Evolutionary conservation across 73 alveolate genomes (phyloP), one percentile per base, ranked within the genome.

Genomic region (Diophrys sp.): DNA sequence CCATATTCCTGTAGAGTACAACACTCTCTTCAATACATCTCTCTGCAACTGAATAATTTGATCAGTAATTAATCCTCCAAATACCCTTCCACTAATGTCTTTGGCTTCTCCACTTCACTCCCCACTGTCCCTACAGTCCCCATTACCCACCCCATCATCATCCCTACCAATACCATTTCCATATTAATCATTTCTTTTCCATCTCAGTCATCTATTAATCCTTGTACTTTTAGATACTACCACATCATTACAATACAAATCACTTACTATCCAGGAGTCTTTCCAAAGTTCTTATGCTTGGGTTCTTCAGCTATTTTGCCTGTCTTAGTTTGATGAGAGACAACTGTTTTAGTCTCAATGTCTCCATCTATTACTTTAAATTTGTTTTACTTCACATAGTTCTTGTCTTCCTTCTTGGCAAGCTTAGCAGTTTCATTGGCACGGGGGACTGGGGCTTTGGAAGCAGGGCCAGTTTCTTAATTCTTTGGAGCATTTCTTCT

Each of bases 281-380:
- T 93, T 32, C 98, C 98, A 73, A 79, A 90, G 66, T 78, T 89
- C 73, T 77, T 89, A 87, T 70, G 83, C 18, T 24, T 28, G 5
- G 56, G 68, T 66, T 73, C 2, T 56, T 71, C 71, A 31, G 73
- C 33, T 23, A 5, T 11, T 26, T 26, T 62, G 18, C 27, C 31
- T 26, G 33, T 62, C 2, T 27, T 5, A n/a, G 28, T 26, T 26
- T 23, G 18, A 62, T 5, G 18, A 27, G 73, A 5, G 18, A 18
- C 62, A 44, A 44, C 62, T 11, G 62, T 11, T 44, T 18, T 44
- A 44, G 62, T 11, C 18, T 44, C 62, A 11, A 44, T 18, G 18
- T 44, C 62, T 11, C 62, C 62, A 44, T 44, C 62, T 11, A 44
- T 44, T 11, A 73, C 83, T 32, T 73, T 81, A 27, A 71, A 33